Conservation (phyloP, 192 early-diverging fungal species). For the Umbelopsis isabellina region DNA sequence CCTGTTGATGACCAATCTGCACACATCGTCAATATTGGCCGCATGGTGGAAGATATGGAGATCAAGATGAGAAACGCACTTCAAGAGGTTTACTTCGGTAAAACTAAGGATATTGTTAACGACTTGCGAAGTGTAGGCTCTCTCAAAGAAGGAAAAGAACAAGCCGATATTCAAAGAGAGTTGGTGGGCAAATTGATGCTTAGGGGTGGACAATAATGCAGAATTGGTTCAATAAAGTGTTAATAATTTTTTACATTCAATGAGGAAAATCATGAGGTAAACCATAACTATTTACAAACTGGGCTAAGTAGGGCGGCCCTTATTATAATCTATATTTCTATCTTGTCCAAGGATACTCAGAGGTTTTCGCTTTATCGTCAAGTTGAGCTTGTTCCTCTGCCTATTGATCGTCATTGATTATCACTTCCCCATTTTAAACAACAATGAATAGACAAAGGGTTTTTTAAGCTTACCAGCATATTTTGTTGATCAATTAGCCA, state of each 20-base stretch:
- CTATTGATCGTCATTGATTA: background rate
- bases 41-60: slow-evolving; percentile 99
- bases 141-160: slow-evolving; percentile 75
- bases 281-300: background rate
- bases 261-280: background rate
- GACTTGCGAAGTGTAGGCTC: slow-evolving; percentile 81
- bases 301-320: background rate
- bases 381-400: slow-evolving; percentile 9
- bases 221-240: slow-evolving; percentile 4
- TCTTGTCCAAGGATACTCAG: background rate
- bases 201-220: slow-evolving; percentile 34
- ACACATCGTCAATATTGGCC: slow-evolving; percentile 93
- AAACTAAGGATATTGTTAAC: slow-evolving; percentile 96
- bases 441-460: background rate
- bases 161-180: slow-evolving; percentile 80
- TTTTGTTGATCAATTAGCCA: slow-evolving; percentile 80
- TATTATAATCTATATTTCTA: background rate
- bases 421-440: background rate
- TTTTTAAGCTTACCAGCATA: slow-evolving; percentile 55
- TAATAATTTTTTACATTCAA: background rate
- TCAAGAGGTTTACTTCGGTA: slow-evolving; percentile 97
- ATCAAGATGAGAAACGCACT: slow-evolving; percentile 93
- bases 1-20: slow-evolving; percentile 71
- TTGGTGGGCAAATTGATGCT: slow-evolving; percentile 72
- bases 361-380: background rate